These are phyloP conservation scores for Talaromyces sp. DNA, from an alignment of 2,329 filamentous ascomycete species.

Conservation along the genomic window DNA sequence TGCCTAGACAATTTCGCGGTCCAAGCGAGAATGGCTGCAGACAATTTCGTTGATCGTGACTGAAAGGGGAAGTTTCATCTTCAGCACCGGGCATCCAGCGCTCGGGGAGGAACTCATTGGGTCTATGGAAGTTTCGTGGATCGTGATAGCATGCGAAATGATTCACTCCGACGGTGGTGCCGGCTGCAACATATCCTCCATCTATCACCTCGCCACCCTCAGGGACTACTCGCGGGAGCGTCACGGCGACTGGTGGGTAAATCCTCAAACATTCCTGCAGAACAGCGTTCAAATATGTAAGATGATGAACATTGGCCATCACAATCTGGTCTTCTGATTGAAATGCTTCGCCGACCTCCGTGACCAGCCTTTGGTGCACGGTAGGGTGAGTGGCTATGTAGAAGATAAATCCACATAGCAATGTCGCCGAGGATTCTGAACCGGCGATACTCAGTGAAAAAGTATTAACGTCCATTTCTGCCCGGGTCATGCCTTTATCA, in stretches of 20 bases:
- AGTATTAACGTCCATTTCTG: slow-evolving; percentile 9
- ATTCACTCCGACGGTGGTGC: slow-evolving; percentile 38
- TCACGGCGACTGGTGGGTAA: slow-evolving; percentile 35
- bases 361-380: neutral
- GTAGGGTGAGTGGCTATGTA: slow-evolving; percentile 26
- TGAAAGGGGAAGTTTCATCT: neutral
- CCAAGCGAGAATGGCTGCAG: neutral
- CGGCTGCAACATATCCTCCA: slow-evolving; percentile 17
- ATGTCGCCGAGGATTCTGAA: slow-evolving; percentile 42
- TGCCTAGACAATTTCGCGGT: slow-evolving; percentile 1
- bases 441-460: slow-evolving; percentile 31
- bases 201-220: slow-evolving; percentile 13
- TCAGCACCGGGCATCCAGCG: slow-evolving; percentile 30
- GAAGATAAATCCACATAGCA: slow-evolving; percentile 36
- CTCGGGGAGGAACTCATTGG: slow-evolving; percentile 28
- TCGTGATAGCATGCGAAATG: slow-evolving; percentile 27
- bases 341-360: slow-evolving; percentile 21
- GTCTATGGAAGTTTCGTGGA: slow-evolving; percentile 17
- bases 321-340: slow-evolving; percentile 31
- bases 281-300: slow-evolving; percentile 46
- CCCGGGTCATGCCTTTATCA: slow-evolving; percentile 14
- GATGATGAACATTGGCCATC: slow-evolving; percentile 19
- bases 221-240: slow-evolving; percentile 6
- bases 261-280: slow-evolving; percentile 47
- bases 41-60: neutral